phyloP scores from a whole-genome alignment of 257 asterid genomes.

The Nicotiana otophora region DNA sequence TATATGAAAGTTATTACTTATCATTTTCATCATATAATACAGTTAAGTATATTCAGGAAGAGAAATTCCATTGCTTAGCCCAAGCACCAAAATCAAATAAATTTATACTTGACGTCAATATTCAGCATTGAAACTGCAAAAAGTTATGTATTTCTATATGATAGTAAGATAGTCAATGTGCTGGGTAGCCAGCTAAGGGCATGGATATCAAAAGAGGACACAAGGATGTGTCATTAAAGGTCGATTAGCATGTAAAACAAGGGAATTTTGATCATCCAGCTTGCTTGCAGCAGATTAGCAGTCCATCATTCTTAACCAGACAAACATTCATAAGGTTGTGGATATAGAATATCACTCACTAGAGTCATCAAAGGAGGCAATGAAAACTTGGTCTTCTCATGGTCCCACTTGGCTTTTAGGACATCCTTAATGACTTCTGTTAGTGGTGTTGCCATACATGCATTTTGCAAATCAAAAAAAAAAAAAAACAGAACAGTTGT shows the following conservation, averaged over 20 bases:
- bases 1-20: not conserved
- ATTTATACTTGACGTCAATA: not conserved
- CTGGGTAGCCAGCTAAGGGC: no score
- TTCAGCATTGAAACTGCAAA: not conserved
- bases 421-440: constrained; percentile 63
- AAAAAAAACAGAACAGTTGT: not conserved
- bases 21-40: not conserved
- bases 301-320: not conserved
- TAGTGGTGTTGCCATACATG: constrained; percentile 40
- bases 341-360: constrained; percentile 38
- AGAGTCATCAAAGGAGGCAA: constrained; percentile 89
- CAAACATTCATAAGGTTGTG: not conserved
- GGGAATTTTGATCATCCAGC: not conserved
- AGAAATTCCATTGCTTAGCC: not conserved
- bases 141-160: not conserved
- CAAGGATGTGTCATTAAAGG: no score
- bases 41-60: not conserved
- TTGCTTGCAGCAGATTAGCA: not conserved
- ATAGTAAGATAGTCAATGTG: not conserved
- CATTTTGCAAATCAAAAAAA: constrained; percentile 43
- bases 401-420: constrained; percentile 82
- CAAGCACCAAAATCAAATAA: not conserved
- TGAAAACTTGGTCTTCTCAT: constrained; percentile 71
- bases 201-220: no score
- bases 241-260: not conserved